Evolutionary conservation across 805 yeast genomes (phyloP).

Genomic region (Spathaspora sp.): DNA sequence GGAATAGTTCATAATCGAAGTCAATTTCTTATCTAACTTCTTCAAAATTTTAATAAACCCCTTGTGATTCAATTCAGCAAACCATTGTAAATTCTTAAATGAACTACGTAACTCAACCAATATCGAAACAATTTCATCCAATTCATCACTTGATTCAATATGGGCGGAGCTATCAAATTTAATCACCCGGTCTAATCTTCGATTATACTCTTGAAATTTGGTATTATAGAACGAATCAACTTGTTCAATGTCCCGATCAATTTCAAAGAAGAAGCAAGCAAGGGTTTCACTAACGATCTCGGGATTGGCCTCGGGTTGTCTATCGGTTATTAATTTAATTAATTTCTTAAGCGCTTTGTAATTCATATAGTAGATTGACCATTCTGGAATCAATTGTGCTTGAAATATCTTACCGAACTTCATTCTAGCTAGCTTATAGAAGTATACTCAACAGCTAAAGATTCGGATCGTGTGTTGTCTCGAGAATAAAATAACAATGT

Average conservation of each 20-base stretch:
- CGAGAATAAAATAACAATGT: too few species aligned
- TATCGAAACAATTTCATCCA: constrained; percentile 44
- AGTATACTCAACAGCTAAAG: neutral
- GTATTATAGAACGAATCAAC: constrained; percentile 77
- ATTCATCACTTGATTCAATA: constrained; percentile 36
- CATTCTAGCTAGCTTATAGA: constrained; percentile 33
- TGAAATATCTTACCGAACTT: constrained; percentile 78
- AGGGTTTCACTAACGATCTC: constrained; percentile 40
- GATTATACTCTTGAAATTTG: constrained; percentile 69
- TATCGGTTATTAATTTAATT: constrained; percentile 55
- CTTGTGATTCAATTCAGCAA: constrained; percentile 85
- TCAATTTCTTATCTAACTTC: constrained; percentile 78
- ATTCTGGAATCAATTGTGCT: constrained; percentile 90
- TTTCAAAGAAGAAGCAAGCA: constrained; percentile 68
- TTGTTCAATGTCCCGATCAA: constrained; percentile 77
- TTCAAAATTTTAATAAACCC: constrained; percentile 87
- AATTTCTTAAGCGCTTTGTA: constrained; percentile 80
- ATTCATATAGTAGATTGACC: constrained; percentile 80
- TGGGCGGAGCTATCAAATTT: neutral
- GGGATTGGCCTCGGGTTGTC: constrained; percentile 19
- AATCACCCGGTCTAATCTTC: constrained; percentile 42
- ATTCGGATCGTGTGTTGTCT: neutral
- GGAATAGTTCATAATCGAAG: constrained; percentile 13
- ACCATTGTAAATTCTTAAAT: constrained; percentile 87
- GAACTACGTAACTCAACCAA: constrained; percentile 72